Evolutionary conservation across 176 grass and related monocot genomes (phyloP).

Genomic region (Hordeum vulgare): DNA sequence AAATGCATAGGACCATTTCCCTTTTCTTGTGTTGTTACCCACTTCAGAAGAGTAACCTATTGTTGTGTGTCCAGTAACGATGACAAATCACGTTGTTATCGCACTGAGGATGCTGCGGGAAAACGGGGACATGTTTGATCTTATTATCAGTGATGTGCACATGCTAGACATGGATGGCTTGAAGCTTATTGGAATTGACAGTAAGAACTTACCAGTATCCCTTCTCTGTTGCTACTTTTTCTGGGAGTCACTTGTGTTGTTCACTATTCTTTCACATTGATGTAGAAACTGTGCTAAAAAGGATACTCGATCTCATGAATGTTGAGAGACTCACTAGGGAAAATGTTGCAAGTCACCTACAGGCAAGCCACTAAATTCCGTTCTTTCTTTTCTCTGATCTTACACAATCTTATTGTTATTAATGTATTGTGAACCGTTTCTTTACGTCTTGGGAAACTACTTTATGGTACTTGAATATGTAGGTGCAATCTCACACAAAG

Average conservation of each 20-base stretch:
- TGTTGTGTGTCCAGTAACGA: constrained; percentile 49
- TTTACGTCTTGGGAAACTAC: no score
- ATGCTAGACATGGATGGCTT: no score
- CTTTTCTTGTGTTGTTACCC: neutral
- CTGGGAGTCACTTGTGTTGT: neutral
- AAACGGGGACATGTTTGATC: no score
- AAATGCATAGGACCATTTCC: neutral
- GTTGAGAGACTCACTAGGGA: constrained; percentile 96
- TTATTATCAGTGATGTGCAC: no score
- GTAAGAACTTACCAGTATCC: neutral
- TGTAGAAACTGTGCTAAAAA: constrained; percentile 92
- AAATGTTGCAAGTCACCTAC: constrained; percentile 93
- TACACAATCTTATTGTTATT: no score
- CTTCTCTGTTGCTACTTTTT: neutral
- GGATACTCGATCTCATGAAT: constrained; percentile 97
- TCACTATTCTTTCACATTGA: neutral
- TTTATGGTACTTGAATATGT: no score
- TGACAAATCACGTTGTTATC: constrained; percentile 71
- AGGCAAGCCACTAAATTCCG: constrained; percentile 40
- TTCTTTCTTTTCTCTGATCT: no score
- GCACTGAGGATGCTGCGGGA: no score
- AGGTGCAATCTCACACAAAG: no score
- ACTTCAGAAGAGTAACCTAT: neutral
- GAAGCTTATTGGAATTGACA: no score
- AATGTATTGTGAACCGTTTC: no score